Conservation (phyloP, 78 protist genomes). For the Chrysochromulina parva region DNA sequence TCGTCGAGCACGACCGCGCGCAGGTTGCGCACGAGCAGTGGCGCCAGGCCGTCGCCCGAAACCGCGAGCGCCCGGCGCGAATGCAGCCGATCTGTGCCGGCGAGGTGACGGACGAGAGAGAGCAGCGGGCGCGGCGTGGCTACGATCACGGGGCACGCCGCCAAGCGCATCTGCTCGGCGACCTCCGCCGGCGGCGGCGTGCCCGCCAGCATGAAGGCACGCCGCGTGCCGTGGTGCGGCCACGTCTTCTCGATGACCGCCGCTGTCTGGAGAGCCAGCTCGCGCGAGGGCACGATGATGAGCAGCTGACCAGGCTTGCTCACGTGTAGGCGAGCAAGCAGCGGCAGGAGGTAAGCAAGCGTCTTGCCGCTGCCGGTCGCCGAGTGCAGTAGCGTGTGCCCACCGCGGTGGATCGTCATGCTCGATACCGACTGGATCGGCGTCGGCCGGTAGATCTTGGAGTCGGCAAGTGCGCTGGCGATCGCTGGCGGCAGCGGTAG, state of each 20-base stretch:
- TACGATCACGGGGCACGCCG: background rate
- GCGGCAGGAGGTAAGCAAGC: slow-evolving; percentile 5
- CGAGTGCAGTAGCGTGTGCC: background rate
- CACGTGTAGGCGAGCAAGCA: background rate
- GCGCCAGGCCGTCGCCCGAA: background rate
- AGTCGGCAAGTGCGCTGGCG: too few species aligned
- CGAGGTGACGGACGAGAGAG: background rate
- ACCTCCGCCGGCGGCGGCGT: background rate
- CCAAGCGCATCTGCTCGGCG: background rate
- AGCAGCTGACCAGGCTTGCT: background rate
- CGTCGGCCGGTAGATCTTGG: background rate
- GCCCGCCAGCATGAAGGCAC: background rate
- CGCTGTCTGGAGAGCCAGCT: background rate
- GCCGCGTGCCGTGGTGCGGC: slow-evolving; percentile 7
- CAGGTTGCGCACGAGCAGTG: background rate
- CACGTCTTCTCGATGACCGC: background rate
- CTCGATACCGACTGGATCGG: background rate
- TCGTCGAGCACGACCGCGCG: slow-evolving; percentile 7
- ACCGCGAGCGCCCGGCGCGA: background rate
- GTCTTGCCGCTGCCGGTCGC: slow-evolving; percentile 8
- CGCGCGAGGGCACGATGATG: background rate
- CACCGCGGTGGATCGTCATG: background rate
- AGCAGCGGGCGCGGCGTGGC: background rate
- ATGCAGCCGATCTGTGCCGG: background rate
- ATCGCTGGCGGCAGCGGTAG: too few species aligned